A percentile compares a stretch with the other conserved stretches of the same genome.
These are phyloP conservation scores for Sporothrix humicola DNA, from an alignment of 2,329 filamentous ascomycete species.

Conservation along the genomic window DNA sequence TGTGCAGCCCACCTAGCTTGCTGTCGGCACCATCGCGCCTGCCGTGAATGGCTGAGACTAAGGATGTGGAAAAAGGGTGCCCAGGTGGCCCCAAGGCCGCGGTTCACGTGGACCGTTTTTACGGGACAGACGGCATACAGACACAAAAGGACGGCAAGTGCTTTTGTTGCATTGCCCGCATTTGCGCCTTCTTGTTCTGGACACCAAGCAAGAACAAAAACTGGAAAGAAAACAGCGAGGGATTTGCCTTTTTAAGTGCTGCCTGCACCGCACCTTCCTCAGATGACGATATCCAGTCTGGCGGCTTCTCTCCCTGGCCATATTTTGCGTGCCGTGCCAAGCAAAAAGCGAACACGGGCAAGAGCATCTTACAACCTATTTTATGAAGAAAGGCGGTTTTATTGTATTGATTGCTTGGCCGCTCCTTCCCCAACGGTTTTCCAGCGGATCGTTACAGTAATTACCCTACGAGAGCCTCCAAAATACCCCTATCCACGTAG, in stretches of 20 bases:
- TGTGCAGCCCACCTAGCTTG: too few species aligned
- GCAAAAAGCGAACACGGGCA: constrained; percentile 9
- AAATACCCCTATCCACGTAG: not conserved
- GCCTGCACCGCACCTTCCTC: not conserved
- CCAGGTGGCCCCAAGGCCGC: not conserved
- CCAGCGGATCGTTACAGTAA: not conserved
- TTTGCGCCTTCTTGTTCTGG: not conserved
- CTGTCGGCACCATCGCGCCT: constrained; percentile 24
- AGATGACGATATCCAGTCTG: not conserved
- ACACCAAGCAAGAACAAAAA: not conserved
- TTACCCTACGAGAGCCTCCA: constrained; percentile 9
- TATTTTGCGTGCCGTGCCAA: constrained; percentile 8
- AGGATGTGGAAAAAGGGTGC: not conserved
- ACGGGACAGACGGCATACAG: constrained; percentile 9
- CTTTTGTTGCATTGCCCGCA: not conserved
- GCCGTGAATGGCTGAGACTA: not conserved
- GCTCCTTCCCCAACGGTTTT: constrained; percentile 25
- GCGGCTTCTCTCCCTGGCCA: not conserved
- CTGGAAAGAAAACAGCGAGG: not conserved
- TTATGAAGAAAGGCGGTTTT: not conserved
- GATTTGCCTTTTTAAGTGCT: not conserved
- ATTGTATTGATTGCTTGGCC: not conserved
- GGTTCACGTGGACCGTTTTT: constrained; percentile 28
- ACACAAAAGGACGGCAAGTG: not conserved
- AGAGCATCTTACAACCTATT: constrained; percentile 16